Evolutionary conservation across 2,329 filamentous ascomycete species (phyloP).

Genomic region (Fusarium guadeloupense): DNA sequence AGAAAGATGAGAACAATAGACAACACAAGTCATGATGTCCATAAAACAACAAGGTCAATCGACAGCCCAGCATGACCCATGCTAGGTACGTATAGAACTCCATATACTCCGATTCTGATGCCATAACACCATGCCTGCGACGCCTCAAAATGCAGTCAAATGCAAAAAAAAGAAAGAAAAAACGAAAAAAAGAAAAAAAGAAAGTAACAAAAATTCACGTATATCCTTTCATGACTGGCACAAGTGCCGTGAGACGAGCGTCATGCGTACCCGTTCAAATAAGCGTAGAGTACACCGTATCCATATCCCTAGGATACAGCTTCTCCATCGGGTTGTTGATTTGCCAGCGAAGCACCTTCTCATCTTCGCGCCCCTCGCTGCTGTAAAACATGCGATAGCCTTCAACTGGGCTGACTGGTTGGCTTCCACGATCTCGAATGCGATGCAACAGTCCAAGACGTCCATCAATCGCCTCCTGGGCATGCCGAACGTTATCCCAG

Average conservation of each 20-base stretch:
- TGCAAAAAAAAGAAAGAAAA: constrained; percentile 14
- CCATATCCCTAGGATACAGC: constrained; percentile 51
- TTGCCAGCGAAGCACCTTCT: constrained; percentile 47
- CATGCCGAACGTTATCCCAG: constrained; percentile 67
- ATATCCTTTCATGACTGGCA: constrained; percentile 1
- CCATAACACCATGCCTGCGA: constrained; percentile 26
- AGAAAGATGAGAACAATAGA: constrained; percentile 8
- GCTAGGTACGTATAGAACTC: constrained; percentile 23
- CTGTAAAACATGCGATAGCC: constrained; percentile 47
- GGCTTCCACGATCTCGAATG: constrained; percentile 47
- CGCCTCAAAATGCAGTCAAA: constrained; percentile 32
- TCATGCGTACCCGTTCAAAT: constrained; percentile 24
- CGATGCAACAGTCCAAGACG: constrained; percentile 49
- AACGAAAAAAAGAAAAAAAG: constrained; percentile 7
- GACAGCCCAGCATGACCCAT: constrained; percentile 24
- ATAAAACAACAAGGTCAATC: constrained; percentile 14
- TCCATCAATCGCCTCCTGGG: constrained; percentile 58
- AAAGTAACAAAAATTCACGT: constrained; percentile 2
- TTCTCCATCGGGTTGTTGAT: constrained; percentile 49
- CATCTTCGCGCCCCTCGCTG: constrained; percentile 42
- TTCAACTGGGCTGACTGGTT: constrained; percentile 39
- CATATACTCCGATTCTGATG: constrained; percentile 21
- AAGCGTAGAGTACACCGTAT: constrained; percentile 48
- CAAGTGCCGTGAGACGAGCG: background rate
- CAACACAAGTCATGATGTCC: constrained; percentile 13